Evolutionary conservation across 768 basidiomycete genomes (phyloP).

Genomic region (Termitomyces sp.): DNA sequence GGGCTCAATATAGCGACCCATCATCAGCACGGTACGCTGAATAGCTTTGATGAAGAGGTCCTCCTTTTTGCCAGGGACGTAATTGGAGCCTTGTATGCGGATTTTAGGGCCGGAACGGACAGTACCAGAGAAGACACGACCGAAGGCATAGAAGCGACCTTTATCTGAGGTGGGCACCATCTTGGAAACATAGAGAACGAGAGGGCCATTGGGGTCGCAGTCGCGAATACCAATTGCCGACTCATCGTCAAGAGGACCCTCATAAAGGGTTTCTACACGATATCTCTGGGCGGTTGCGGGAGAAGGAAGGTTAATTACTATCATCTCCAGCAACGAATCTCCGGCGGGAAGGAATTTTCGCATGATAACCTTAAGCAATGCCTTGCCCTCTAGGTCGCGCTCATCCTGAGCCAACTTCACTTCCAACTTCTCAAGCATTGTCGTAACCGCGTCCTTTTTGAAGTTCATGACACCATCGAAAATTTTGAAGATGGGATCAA

Average conservation of each 20-base stretch:
- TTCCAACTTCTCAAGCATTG: constrained; percentile 95
- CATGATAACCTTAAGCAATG: constrained; percentile 96
- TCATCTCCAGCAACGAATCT: constrained; percentile 99
- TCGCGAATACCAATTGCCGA: constrained; percentile 98
- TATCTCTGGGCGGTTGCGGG: constrained; percentile 96
- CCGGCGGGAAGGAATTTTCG: constrained; percentile 99
- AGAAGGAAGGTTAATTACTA: constrained; percentile 98
- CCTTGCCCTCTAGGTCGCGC: constrained; percentile 92
- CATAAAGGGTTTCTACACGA: constrained; percentile 99
- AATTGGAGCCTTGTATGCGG: constrained; percentile 99
- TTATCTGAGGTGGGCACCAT: constrained; percentile 99
- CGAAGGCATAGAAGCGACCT: constrained; percentile 99
- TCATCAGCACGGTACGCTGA: constrained; percentile 99
- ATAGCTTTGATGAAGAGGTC: constrained; percentile 97
- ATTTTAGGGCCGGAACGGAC: constrained; percentile 97
- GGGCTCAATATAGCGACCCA: constrained; percentile 98
- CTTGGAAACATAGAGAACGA: constrained; percentile 98
- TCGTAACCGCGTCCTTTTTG: constrained; percentile 83
- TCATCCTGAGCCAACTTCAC: constrained; percentile 85
- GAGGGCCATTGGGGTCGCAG: constrained; percentile 93
- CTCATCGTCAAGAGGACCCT: constrained; percentile 99
- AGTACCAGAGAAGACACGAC: constrained; percentile 99
- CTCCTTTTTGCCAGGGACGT: constrained; percentile 96
- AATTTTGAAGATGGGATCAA: constrained; percentile 98
- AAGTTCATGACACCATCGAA: constrained; percentile 99